phyloP scores from a whole-genome alignment of 805 yeast species.

The Saturnispora besseyi region DNA sequence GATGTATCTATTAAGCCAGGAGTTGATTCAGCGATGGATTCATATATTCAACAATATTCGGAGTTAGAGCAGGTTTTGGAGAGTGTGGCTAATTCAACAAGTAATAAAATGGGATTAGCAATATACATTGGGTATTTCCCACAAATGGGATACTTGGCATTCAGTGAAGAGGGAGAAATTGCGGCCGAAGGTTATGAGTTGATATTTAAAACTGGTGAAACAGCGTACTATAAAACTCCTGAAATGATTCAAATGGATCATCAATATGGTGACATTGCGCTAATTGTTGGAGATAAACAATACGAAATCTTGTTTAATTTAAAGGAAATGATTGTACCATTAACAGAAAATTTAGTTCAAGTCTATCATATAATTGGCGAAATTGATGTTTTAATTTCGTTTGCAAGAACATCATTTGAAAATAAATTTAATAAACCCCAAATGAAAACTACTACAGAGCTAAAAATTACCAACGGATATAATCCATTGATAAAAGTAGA shows the following conservation, averaged over 20 bases:
- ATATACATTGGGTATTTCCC: conserved; percentile 33
- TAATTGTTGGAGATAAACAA: conserved; percentile 32
- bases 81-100: conserved; percentile 17
- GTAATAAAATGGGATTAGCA: conserved; percentile 1
- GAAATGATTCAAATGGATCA: conserved; percentile 28
- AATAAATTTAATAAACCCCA: conserved; percentile 28
- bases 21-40: conserved; percentile 24
- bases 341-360: conserved; percentile 11
- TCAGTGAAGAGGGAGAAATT: conserved; percentile 16
- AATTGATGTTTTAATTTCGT: conserved; percentile 30
- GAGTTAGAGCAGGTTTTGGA: conserved; percentile 28
- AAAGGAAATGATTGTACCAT: conserved; percentile 20
- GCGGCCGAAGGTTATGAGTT: conserved; percentile 24
- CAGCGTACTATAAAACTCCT: conserved; percentile 30
- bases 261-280: conserved; percentile 35
- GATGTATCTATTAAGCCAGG: conserved; percentile 26
- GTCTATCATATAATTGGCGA: conserved; percentile 25
- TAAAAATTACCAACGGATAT: conserved; percentile 32
- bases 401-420: conserved; percentile 26
- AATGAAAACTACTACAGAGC: conserved; percentile 19
- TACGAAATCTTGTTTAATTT: conserved; percentile 32
- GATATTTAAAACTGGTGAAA: conserved; percentile 31
- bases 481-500: conserved; percentile 29
- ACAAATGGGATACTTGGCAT: conserved; percentile 35
- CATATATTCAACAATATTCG: conserved; percentile 20